These are phyloP conservation scores for Aegilops tauschii DNA, from an alignment of 176 grass and related monocot species.

Conservation along the genomic window DNA sequence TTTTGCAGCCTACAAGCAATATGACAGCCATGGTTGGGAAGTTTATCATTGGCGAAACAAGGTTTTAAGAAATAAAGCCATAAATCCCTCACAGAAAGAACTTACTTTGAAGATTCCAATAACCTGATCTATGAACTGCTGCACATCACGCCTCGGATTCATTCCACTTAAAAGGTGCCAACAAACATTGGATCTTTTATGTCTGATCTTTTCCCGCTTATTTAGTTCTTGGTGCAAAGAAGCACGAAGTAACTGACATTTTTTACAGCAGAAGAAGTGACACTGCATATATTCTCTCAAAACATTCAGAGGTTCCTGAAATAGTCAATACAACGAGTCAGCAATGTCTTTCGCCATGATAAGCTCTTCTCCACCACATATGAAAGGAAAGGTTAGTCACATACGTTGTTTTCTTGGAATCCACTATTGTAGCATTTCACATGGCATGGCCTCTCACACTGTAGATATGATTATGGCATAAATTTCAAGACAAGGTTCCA, in stretches of 20 bases:
- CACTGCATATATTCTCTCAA: constrained; percentile 41
- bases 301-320: constrained; percentile 44
- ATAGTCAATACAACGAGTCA: constrained; percentile 28
- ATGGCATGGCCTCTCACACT: constrained; percentile 77
- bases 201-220: constrained; percentile 39
- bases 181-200: constrained; percentile 35
- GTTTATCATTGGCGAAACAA: background rate
- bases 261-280: constrained; percentile 40
- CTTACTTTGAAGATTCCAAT: constrained; percentile 70
- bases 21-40: constrained; percentile 7
- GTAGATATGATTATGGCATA: constrained; percentile 40
- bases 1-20: constrained; percentile 26
- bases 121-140: constrained; percentile 41
- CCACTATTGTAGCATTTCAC: constrained; percentile 48
- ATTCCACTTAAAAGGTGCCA: constrained; percentile 74
- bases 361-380: constrained; percentile 5
- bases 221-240: constrained; percentile 33
- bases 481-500: constrained; percentile 23
- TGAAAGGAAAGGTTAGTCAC: constrained; percentile 31
- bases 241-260: constrained; percentile 33
- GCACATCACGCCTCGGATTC: constrained; percentile 13
- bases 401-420: constrained; percentile 30
- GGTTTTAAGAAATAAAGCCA: background rate
- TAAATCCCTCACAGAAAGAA: background rate
- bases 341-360: constrained; percentile 18